phyloP scores from a whole-genome alignment of 2,329 filamentous ascomycete genomes.

The Penicillium expansum region DNA sequence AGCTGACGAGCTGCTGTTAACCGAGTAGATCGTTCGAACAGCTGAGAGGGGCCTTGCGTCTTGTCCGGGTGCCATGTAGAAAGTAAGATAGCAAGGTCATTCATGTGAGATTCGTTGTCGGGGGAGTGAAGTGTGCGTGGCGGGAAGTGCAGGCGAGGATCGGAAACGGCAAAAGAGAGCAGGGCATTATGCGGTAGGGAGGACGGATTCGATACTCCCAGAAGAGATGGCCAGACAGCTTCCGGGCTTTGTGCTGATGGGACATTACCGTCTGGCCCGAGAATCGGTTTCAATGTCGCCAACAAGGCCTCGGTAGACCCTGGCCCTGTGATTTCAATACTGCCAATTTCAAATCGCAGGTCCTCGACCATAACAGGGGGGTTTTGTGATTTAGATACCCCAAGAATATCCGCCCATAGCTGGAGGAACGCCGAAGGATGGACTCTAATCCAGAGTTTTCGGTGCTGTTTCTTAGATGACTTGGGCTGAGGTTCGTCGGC shows the following conservation, averaged over 20 bases:
- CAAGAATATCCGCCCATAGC: slow-evolving; percentile 61
- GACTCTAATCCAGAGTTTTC: slow-evolving; percentile 66
- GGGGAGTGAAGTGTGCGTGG: slow-evolving; percentile 55
- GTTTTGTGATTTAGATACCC: slow-evolving; percentile 58
- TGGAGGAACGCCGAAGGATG: slow-evolving; percentile 75
- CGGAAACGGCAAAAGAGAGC: slow-evolving; percentile 69
- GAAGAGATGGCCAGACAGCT: slow-evolving; percentile 42
- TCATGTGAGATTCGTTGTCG: slow-evolving; percentile 34
- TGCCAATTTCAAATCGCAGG: slow-evolving; percentile 68
- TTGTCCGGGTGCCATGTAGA: slow-evolving; percentile 66
- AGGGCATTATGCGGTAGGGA: slow-evolving; percentile 68
- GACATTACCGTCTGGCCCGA: slow-evolving; percentile 16
- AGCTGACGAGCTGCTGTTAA: slow-evolving; percentile 64
- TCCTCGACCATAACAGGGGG: slow-evolving; percentile 64
- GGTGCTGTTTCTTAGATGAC: slow-evolving; percentile 39
- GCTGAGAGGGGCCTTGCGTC: slow-evolving; percentile 44
- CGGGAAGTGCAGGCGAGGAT: slow-evolving; percentile 78
- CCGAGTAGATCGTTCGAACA: slow-evolving; percentile 69
- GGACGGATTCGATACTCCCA: slow-evolving; percentile 63
- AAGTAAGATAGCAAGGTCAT: slow-evolving; percentile 58
- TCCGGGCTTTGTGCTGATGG: slow-evolving; percentile 33
- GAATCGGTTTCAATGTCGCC: slow-evolving; percentile 59
- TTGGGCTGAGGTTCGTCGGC: slow-evolving; percentile 16
- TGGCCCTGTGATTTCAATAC: slow-evolving; percentile 68
- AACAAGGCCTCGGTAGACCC: slow-evolving; percentile 75